These are phyloP conservation scores for Thelonectria discophora DNA, from an alignment of 2,329 filamentous ascomycete species.

Conservation along the genomic window DNA sequence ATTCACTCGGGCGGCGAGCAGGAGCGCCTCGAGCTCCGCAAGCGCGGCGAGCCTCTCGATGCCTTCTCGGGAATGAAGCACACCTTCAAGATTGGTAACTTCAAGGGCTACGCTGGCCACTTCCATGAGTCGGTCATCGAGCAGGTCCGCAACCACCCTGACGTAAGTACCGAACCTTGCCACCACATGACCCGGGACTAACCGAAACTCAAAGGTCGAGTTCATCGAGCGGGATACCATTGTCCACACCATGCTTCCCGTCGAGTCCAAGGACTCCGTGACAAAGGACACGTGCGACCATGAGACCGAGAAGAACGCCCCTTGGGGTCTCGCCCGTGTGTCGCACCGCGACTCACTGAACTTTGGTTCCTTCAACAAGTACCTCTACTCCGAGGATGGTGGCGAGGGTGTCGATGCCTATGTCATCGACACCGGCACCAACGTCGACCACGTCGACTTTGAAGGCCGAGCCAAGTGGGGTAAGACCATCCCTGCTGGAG, in stretches of 20 bases:
- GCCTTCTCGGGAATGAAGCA: conserved; percentile 90
- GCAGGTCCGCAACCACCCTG: conserved; percentile 90
- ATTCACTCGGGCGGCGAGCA: conserved; percentile 76
- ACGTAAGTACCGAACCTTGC: conserved; percentile 72
- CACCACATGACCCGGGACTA: conserved; percentile 25
- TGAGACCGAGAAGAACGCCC: conserved; percentile 86
- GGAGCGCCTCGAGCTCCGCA: conserved; percentile 85
- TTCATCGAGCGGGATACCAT: conserved; percentile 95
- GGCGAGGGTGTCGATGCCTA: conserved; percentile 99
- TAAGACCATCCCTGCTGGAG: conserved; percentile 88
- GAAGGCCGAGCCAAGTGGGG: conserved; percentile 96
- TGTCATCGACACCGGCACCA: conserved; percentile 97
- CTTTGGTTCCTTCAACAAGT: conserved; percentile 98
- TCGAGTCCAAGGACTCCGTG: conserved; percentile 51
- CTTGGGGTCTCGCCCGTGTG: conserved; percentile 99
- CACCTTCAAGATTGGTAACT: conserved; percentile 90
- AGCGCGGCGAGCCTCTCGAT: conserved; percentile 77
- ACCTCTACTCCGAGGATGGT: conserved; percentile 87
- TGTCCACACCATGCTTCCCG: conserved; percentile 78
- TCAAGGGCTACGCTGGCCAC: conserved; percentile 94
- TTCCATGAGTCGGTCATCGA: conserved; percentile 95
- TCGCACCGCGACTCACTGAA: conserved; percentile 88
- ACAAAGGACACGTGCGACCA: conserved; percentile 56
- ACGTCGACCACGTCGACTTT: conserved; percentile 93
- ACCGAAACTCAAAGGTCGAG: conserved; percentile 73